Conservation (phyloP, 2,329 filamentous ascomycete genomes). For the Cladosporium sp. region DNA sequence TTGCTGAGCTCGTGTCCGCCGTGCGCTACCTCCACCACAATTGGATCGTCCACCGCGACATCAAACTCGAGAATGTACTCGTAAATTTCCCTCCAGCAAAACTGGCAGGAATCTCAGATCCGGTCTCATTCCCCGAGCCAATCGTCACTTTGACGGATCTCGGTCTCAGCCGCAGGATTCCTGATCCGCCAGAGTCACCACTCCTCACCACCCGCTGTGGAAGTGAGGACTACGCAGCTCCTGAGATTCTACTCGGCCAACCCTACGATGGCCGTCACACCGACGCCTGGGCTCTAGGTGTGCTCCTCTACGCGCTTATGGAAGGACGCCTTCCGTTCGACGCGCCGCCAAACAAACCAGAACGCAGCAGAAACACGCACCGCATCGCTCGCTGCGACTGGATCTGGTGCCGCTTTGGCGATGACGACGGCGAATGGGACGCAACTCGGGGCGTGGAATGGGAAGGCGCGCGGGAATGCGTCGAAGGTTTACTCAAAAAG, state of each 20-base stretch:
- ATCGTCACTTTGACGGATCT: constrained; percentile 89
- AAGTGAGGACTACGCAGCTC: constrained; percentile 94
- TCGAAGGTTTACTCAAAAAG: constrained; percentile 81
- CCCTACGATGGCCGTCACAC: constrained; percentile 89
- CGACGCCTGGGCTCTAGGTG: constrained; percentile 93
- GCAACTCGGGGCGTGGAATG: constrained; percentile 63
- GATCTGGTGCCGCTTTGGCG: constrained; percentile 86
- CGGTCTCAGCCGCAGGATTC: constrained; percentile 81
- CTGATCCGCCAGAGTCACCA: constrained; percentile 70
- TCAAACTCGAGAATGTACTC: constrained; percentile 97
- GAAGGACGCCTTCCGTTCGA: constrained; percentile 95
- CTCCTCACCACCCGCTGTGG: constrained; percentile 92
- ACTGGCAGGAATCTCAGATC: constrained; percentile 66
- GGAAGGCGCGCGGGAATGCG: constrained; percentile 74
- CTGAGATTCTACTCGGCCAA: constrained; percentile 93
- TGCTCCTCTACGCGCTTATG: constrained; percentile 87
- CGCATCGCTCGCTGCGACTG: constrained; percentile 95
- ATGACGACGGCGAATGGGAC: constrained; percentile 85
- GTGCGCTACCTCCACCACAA: constrained; percentile 81
- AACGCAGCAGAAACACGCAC: constrained; percentile 72
- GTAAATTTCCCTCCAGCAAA: constrained; percentile 71
- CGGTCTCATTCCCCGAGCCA: constrained; percentile 74
- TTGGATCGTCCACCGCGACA: constrained; percentile 91
- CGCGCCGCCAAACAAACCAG: constrained; percentile 76
- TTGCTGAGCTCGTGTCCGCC: constrained; percentile 83